phyloP scores from a whole-genome alignment of 805 yeast genomes.

The Teunomyces stri region DNA sequence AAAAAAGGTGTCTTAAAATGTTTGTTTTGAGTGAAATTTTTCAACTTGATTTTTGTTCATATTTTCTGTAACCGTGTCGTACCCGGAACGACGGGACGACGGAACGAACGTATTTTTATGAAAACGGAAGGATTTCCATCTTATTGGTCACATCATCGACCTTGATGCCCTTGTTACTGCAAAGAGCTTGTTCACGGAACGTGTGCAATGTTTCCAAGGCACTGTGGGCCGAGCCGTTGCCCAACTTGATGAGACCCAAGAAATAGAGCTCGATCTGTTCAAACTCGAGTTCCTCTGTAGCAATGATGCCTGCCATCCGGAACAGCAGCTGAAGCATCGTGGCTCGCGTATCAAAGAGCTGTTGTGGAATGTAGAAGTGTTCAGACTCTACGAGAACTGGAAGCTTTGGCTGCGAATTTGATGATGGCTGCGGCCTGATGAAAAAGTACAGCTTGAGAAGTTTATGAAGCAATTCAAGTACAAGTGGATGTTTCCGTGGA shows the following conservation, averaged over 20 bases:
- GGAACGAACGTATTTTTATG: not conserved
- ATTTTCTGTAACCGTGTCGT: not conserved
- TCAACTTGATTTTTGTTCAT: not conserved
- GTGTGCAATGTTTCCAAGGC: constrained; percentile 7
- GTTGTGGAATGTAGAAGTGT: constrained; percentile 17
- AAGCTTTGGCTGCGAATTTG: constrained; percentile 2
- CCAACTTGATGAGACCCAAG: constrained; percentile 20
- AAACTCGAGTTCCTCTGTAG: constrained; percentile 18
- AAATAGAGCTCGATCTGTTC: constrained; percentile 24
- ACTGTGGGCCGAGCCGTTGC: constrained; percentile 19
- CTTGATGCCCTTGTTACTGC: not conserved
- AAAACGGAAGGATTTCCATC: constrained; percentile 6
- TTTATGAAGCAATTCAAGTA: constrained; percentile 14
- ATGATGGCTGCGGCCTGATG: constrained; percentile 9
- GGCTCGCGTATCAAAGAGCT: constrained; percentile 21
- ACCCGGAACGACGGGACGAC: not conserved
- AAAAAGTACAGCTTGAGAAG: constrained; percentile 18
- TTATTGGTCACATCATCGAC: not conserved
- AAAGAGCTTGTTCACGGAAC: constrained; percentile 1
- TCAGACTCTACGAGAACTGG: constrained; percentile 14
- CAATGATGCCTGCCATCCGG: constrained; percentile 15
- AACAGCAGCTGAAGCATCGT: constrained; percentile 24
- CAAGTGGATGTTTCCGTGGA: constrained; percentile 21
- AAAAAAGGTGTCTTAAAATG: too few species aligned
- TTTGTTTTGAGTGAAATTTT: not conserved